These are phyloP conservation scores for Chrysopogon serrulatus DNA, from an alignment of 176 grass and related monocot species.

Conservation along the genomic window DNA sequence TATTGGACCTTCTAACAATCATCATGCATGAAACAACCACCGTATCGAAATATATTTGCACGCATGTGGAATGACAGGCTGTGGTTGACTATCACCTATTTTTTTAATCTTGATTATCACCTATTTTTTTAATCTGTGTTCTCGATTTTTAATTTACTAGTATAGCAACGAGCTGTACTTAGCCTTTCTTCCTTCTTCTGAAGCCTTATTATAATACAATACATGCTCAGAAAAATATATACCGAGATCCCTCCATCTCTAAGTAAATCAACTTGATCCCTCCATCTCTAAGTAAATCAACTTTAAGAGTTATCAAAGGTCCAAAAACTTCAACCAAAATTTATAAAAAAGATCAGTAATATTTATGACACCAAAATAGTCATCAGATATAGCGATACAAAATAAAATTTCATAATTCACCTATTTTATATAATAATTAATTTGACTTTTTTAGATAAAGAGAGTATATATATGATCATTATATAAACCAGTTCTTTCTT, in stretches of 20 bases:
- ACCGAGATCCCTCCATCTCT: background rate
- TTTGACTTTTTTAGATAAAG: too few relatives aligned
- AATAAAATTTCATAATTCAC: too few relatives aligned
- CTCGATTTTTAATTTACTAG: background rate
- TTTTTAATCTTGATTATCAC: background rate
- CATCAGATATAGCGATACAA: too few relatives aligned
- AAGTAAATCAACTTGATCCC: background rate
- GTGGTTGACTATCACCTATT: background rate
- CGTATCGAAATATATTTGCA: background rate
- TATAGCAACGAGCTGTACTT: background rate
- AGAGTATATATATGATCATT: too few relatives aligned
- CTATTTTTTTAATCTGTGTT: background rate
- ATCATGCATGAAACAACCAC: background rate
- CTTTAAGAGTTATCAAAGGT: too few relatives aligned
- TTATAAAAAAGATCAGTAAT: too few relatives aligned
- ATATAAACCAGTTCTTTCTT: background rate
- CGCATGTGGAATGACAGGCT: slow-evolving; percentile 4
- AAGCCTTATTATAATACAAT: too few relatives aligned
- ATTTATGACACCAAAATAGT: too few relatives aligned
- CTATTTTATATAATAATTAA: background rate
- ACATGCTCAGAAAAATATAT: background rate
- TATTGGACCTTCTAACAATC: background rate
- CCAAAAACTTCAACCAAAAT: too few relatives aligned
- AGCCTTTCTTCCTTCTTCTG: background rate
- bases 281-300: background rate